Base-by-base conservation (phyloP, 2,329 filamentous ascomycete genomes). In the Penicillium hordei region DNA sequence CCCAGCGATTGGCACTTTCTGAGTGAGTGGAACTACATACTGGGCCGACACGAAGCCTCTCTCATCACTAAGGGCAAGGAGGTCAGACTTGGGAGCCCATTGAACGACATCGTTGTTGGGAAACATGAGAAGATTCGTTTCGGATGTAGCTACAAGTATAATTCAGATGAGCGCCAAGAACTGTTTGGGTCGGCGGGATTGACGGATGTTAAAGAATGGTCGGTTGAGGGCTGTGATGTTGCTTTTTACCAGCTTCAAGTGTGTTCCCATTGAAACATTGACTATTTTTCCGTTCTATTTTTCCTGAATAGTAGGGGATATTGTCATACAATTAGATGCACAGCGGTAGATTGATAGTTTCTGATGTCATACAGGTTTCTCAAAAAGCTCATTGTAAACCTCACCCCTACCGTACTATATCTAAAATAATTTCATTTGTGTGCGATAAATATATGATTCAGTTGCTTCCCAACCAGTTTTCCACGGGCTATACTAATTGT, bases 121-220 rank as follows among this genome's bases (percentile, higher is more conserved):
- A 51, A 48, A 15, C 50, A 50, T 25, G 58, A 60, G 25, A 58
- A 55, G 48, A 13, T 60, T 3, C 45, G 48, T 9, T 58, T 60
- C 44, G 58, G 55, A 17, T 54, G 50, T 15, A 60, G 58, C 36
- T 54, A 60, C 17, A 60, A 60, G 40, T 60, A 60, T 27, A 40
- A 55, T 40, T 2, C 27, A 25, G 31, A 25, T 5, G 43, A 46
- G 23, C 43, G 43, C 19, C 13, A 46, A 46, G 43, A 33, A 9
- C 8, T 46, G 19, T 46, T 46, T 46, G 27, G 43, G 25, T 33
- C 31, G 25, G 43, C 43, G 8, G 43, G 43, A 46, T 46, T 46
- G 27, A 12, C 4, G 4, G 19, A 46, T 19, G 27, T 46, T 27
- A 25, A 9, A 6, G 43, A 46, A 25, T 46, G 43, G 43, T 46